Base-by-base conservation (phyloP, 1,284 basidiomycete species). In the Cryptococcus sp. region DNA sequence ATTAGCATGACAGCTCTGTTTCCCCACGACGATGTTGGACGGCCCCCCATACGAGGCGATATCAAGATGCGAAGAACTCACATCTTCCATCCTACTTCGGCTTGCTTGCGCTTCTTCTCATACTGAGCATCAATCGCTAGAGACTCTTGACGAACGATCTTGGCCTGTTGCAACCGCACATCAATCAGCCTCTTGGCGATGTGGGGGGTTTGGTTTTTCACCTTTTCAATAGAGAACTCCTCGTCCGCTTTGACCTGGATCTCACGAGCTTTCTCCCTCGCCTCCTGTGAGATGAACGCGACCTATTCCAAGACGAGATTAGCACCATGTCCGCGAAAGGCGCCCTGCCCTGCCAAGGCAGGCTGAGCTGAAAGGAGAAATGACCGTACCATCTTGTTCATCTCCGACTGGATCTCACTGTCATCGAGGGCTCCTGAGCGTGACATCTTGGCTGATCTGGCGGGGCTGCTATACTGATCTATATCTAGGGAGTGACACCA, bases 221-320 rank as follows among this genome's bases (percentile, higher is more conserved):
- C 93, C 85, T 97, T 97, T 79, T 97, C 93, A 66, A 96, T 96
- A 20, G 93, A 88, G 75, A 96, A 97, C 80, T 97, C 93, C 79
- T 96, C 93, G 64, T 97, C 93, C 0, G 94, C 93, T 78, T 97
- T 97, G 62, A 96, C 91, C 67, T 85, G 89, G 67, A 97, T 92
- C 81, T 97, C 93, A n/a, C 94, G 83, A 0, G 91, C 93, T 80
- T 97, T 97, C 81, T 97, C 94, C 66, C 90, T 80, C 3, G 93
- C 93, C 79, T 97, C 93, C 78, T 96, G 93, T 79, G 90, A 93
- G 83, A 96, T 96, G 83, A 95, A 96, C 58, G 91, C 87, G 52
- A 95, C 91, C 92, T 94, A 66, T 53, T 8, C 16, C 39, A 29
- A 29, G 2, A 43, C 49, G 23, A 54, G 40, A 15, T 25, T 26